phyloP scores from a whole-genome alignment of 352 stramenopile genomes.

The Pythium phragmiticola region DNA sequence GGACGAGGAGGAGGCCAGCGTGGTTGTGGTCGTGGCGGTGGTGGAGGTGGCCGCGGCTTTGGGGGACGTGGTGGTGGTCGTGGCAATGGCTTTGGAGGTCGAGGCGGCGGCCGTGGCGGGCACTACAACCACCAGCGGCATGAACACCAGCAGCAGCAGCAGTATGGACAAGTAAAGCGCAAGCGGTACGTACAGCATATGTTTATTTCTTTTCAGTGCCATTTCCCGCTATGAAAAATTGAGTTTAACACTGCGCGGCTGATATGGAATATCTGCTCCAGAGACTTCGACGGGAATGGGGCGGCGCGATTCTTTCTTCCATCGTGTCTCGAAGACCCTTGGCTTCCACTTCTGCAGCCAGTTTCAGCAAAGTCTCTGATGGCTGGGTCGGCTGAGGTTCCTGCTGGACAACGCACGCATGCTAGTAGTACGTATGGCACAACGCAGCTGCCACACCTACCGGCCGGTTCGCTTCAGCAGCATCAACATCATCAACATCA shows the following conservation, averaged over 20 bases:
- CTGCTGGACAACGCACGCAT: neutral
- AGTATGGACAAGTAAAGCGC: constrained; percentile 36
- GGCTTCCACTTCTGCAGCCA: constrained; percentile 37
- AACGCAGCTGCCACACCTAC: neutral
- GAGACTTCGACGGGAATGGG: constrained; percentile 38
- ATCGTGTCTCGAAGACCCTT: constrained; percentile 70
- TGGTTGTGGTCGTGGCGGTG: neutral
- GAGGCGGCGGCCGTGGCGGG: constrained; percentile 6
- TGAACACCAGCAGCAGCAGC: constrained; percentile 4
- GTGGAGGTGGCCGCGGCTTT: constrained; percentile 2
- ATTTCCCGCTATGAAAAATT: too few species aligned
- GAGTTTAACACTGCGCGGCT: neutral
- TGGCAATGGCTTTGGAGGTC: constrained; percentile 6
- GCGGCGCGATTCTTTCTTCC: constrained; percentile 57
- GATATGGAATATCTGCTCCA: neutral
- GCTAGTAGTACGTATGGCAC: neutral
- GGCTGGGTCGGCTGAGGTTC: neutral
- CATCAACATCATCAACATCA: neutral
- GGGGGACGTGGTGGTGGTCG: constrained; percentile 13
- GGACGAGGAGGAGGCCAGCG: constrained; percentile 16
- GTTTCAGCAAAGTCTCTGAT: neutral
- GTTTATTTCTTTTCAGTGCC: neutral
- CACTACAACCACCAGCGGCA: constrained; percentile 8
- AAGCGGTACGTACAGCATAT: constrained; percentile 32
- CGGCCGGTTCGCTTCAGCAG: neutral